Conservation (phyloP, 179 eudicot genomes). For the Pouteria campechiana region DNA sequence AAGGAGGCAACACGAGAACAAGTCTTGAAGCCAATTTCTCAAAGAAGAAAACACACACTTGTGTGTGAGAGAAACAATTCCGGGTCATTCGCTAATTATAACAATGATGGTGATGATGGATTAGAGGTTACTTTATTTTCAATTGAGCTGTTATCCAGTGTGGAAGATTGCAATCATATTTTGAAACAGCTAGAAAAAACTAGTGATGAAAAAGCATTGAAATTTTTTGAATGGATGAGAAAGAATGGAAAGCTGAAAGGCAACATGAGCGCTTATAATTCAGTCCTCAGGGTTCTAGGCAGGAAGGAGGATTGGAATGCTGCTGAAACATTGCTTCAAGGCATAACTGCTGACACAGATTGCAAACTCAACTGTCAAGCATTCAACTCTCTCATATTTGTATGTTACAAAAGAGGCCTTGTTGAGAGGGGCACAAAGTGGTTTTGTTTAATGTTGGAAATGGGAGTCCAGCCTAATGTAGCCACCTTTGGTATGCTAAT, state of each 20-base stretch:
- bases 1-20: slow-evolving; percentile 10
- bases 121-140: slow-evolving; percentile 21
- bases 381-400: slow-evolving; percentile 76
- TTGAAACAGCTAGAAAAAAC: slow-evolving; percentile 47
- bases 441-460: slow-evolving; percentile 71
- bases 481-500: slow-evolving; percentile 96
- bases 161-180: slow-evolving; percentile 41
- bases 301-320: slow-evolving; percentile 70
- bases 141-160: slow-evolving; percentile 26
- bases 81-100: background rate
- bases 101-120: slow-evolving; percentile 8
- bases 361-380: slow-evolving; percentile 63
- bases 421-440: slow-evolving; percentile 54
- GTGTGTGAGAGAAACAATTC: slow-evolving; percentile 1
- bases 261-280: slow-evolving; percentile 59
- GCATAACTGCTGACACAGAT: slow-evolving; percentile 42
- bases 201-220: slow-evolving; percentile 38
- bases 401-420: slow-evolving; percentile 60
- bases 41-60: slow-evolving; percentile 2
- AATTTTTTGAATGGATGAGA: slow-evolving; percentile 76
- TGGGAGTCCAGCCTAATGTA: slow-evolving; percentile 57
- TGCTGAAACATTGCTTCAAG: slow-evolving; percentile 50
- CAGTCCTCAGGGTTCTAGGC: slow-evolving; percentile 61
- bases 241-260: slow-evolving; percentile 51
- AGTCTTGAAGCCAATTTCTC: slow-evolving; percentile 3